Conservation (phyloP, 192 early-diverging fungal species). For the Gamsiella multidivaricata region DNA sequence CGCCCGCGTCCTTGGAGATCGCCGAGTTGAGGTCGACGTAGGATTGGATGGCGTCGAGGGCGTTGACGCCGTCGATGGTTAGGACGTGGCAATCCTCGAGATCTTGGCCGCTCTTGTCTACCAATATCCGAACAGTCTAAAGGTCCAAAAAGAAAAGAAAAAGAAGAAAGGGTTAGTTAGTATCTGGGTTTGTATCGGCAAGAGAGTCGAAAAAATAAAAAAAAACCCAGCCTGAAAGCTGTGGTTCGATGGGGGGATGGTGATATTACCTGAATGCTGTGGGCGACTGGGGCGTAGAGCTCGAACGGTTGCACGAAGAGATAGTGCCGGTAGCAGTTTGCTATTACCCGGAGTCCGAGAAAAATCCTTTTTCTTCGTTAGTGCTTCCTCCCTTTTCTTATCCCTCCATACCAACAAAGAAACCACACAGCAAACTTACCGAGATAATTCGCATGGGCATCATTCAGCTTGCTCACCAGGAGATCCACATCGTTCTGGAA, state of each 20-base stretch:
- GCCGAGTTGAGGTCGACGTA: constrained; percentile 25
- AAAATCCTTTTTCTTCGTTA: too few species aligned
- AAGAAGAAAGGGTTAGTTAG: neutral
- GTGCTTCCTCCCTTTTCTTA: too few species aligned
- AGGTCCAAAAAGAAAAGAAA: neutral
- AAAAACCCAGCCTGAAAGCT: neutral
- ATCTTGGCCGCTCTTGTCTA: neutral
- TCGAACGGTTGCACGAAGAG: constrained; percentile 39
- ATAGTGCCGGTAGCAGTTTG: constrained; percentile 35
- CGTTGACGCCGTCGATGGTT: constrained; percentile 27
- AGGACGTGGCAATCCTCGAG: constrained; percentile 37
- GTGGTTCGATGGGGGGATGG: neutral
- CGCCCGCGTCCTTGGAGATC: constrained; percentile 43
- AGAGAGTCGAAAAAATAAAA: too few species aligned
- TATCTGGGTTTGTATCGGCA: too few species aligned
- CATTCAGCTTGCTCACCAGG: constrained; percentile 30
- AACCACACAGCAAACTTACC: constrained; percentile 8
- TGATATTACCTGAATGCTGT: constrained; percentile 32
- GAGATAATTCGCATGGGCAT: constrained; percentile 48
- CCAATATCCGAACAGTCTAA: constrained; percentile 33
- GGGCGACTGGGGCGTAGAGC: constrained; percentile 38
- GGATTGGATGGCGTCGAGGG: constrained; percentile 32
- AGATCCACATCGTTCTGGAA: constrained; percentile 33
- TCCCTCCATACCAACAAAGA: too few species aligned
- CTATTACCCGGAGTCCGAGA: too few species aligned